Percentiles rank a stretch among this genome's conserved stretches.
phyloP scores from a whole-genome alignment of 352 stramenopile genomes.

The Pythium rhizo-oryzae region DNA sequence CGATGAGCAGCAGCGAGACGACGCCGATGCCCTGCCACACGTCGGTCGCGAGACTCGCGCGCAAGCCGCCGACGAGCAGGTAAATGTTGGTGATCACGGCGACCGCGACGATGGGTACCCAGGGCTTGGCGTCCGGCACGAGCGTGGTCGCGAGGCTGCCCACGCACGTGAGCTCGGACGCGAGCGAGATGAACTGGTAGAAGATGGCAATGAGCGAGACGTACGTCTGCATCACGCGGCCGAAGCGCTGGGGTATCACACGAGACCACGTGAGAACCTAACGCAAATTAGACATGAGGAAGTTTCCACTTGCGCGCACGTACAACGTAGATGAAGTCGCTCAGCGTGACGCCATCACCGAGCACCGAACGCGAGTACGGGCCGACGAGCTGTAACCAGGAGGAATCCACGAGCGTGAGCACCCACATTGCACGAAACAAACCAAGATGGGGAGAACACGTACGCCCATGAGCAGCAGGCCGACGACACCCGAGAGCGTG shows the following conservation, averaged over 20 bases:
- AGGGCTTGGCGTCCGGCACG: slow-evolving; percentile 46
- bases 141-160: slow-evolving; percentile 52
- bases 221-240: slow-evolving; percentile 69
- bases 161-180: slow-evolving; percentile 71
- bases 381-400: slow-evolving; percentile 14
- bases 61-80: slow-evolving; percentile 67
- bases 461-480: slow-evolving; percentile 15
- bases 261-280: too few relatives aligned
- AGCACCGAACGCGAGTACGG: slow-evolving; percentile 60
- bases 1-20: slow-evolving; percentile 52
- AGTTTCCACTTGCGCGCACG: too few relatives aligned
- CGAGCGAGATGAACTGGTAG: slow-evolving; percentile 86
- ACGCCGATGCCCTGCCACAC: slow-evolving; percentile 76
- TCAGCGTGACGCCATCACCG: slow-evolving; percentile 74
- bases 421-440: too few relatives aligned
- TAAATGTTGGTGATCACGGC: slow-evolving; percentile 76
- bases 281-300: too few relatives aligned
- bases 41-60: slow-evolving; percentile 74
- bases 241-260: slow-evolving; percentile 45
- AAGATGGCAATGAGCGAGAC: slow-evolving; percentile 70
- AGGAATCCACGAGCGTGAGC: too few relatives aligned
- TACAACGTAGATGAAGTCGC: slow-evolving; percentile 51
- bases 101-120: slow-evolving; percentile 61
- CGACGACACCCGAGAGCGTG: slow-evolving; percentile 57
- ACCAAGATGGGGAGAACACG: too few relatives aligned